Conservation (phyloP, 2,329 filamentous ascomycete species). For the Neodidymelliopsis sp. region DNA sequence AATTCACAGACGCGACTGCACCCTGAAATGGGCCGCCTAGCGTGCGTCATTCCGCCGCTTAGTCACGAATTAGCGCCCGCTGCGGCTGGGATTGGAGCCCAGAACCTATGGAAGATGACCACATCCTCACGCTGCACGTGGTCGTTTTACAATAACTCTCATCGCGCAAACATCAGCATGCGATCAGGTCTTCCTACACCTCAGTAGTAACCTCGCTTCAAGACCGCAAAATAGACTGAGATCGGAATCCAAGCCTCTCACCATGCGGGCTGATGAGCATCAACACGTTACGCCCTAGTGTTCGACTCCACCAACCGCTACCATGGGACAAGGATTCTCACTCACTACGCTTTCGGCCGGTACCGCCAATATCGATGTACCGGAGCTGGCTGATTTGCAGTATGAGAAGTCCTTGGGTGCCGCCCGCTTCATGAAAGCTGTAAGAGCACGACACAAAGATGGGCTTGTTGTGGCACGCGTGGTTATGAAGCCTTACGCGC, state of each 20-base stretch:
- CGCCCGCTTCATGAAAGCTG: conserved; percentile 95
- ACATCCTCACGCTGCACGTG: conserved; percentile 26
- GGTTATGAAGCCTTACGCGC: conserved; percentile 87
- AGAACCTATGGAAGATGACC: conserved; percentile 27
- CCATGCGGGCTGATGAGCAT: conserved; percentile 39
- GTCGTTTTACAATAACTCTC: conserved; percentile 4
- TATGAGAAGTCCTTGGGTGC: conserved; percentile 94
- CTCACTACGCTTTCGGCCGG: conserved; percentile 90
- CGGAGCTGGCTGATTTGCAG: conserved; percentile 86
- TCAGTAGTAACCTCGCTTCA: neutral
- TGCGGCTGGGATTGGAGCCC: conserved; percentile 4
- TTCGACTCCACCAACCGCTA: conserved; percentile 31
- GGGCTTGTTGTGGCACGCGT: conserved; percentile 94
- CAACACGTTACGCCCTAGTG: conserved; percentile 31
- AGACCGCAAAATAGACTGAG: neutral
- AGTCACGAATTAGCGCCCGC: conserved; percentile 10
- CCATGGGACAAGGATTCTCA: conserved; percentile 97
- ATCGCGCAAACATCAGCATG: conserved; percentile 5
- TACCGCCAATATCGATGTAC: conserved; percentile 90
- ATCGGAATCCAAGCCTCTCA: conserved; percentile 20
- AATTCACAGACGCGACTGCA: neutral
- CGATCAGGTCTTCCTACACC: neutral
- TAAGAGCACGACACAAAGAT: conserved; percentile 87
- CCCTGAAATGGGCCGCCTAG: neutral
- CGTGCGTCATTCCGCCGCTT: conserved; percentile 18